These are phyloP conservation scores for Cicer arietinum DNA, from an alignment of 306 rosid species.

Conservation along the genomic window DNA sequence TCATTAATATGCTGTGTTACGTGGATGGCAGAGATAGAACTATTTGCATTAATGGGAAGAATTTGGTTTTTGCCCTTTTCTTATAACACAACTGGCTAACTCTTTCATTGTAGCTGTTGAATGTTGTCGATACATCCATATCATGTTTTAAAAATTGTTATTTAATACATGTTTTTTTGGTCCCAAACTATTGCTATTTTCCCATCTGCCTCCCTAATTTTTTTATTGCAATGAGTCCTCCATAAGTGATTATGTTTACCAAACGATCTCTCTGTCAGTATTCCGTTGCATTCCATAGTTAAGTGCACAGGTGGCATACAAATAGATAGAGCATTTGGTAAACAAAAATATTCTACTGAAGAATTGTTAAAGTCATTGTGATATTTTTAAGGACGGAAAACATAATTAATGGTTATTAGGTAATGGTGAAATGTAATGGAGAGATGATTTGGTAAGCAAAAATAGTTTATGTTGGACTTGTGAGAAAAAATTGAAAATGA, in stretches of 20 bases:
- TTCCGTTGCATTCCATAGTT: neutral
- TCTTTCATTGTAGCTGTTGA: slow-evolving; percentile 3
- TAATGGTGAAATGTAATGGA: neutral
- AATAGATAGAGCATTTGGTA: neutral
- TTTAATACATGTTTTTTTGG: neutral
- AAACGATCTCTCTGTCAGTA: neutral
- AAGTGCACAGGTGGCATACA: slow-evolving; percentile 3
- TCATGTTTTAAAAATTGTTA: neutral
- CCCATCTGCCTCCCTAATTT: slow-evolving; percentile 1
- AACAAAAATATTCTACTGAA: neutral
- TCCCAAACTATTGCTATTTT: neutral
- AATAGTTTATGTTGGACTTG: neutral
- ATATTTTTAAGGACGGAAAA: neutral
- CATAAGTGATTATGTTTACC: neutral
- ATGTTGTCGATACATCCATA: slow-evolving; percentile 9
- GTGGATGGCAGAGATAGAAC: slow-evolving; percentile 29
- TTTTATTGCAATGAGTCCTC: neutral
- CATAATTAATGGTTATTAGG: neutral
- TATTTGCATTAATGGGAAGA: slow-evolving; percentile 24
- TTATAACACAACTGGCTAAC: slow-evolving; percentile 4
- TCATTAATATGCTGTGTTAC: slow-evolving; percentile 15
- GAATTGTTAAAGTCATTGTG: neutral
- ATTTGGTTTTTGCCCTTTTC: slow-evolving; percentile 17
- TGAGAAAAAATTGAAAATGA: neutral
- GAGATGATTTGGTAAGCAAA: neutral